phyloP scores from a whole-genome alignment of 352 stramenopile species.

The Phytophthora pistaciae region DNA sequence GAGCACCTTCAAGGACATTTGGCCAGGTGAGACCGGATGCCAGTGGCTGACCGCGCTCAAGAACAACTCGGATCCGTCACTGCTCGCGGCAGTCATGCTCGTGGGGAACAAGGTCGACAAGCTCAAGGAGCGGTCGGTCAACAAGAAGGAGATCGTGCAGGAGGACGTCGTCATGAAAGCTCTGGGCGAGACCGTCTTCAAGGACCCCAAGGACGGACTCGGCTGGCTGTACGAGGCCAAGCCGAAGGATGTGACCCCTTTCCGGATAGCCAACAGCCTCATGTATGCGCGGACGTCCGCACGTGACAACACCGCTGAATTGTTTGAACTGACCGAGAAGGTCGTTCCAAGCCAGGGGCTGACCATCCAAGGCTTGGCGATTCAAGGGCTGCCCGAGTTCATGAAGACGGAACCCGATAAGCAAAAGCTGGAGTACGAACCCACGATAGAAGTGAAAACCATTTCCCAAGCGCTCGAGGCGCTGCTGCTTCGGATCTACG shows the following conservation, averaged over 20 bases:
- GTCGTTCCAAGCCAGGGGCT: conserved; percentile 6
- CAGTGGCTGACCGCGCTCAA: conserved; percentile 74
- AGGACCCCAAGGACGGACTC: conserved; percentile 54
- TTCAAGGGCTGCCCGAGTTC: conserved; percentile 9
- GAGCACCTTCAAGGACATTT: conserved; percentile 76
- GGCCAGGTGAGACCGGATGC: conserved; percentile 51
- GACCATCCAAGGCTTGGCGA: conserved; percentile 12
- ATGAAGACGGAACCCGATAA: conserved; percentile 16
- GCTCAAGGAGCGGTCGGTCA: conserved; percentile 39
- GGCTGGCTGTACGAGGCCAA: conserved; percentile 63
- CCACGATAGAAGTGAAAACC: conserved; percentile 46
- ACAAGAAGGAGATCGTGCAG: conserved; percentile 56
- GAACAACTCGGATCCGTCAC: conserved; percentile 61
- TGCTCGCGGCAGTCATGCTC: conserved; percentile 71
- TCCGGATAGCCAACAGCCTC: conserved; percentile 68
- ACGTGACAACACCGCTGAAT: conserved; percentile 61
- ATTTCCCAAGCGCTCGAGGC: conserved; percentile 70
- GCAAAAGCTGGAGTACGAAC: conserved; percentile 59
- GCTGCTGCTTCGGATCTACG: conserved; percentile 73
- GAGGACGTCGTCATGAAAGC: conserved; percentile 58
- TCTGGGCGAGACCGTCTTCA: conserved; percentile 56
- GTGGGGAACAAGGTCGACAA: conserved; percentile 83
- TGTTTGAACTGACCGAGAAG: conserved; percentile 70
- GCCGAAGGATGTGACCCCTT: conserved; percentile 54
- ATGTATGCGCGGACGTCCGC: conserved; percentile 76